These are phyloP conservation scores for Ballota nigra DNA, from an alignment of 257 asterid species.

Conservation along the genomic window DNA sequence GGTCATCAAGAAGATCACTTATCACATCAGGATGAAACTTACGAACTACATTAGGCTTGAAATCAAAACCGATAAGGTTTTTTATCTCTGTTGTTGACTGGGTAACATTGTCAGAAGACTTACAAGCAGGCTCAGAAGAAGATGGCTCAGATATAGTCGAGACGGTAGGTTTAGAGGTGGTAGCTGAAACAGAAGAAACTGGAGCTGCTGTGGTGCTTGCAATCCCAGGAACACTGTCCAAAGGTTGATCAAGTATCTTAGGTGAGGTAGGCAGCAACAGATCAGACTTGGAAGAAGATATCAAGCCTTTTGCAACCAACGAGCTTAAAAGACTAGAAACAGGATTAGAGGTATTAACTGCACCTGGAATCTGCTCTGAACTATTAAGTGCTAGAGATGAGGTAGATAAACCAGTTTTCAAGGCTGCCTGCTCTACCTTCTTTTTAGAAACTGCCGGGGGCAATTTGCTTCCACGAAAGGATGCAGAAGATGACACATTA, in stretches of 20 bases:
- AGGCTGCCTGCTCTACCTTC: slow-evolving; percentile 34
- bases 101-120: slow-evolving; percentile 28
- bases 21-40: slow-evolving; percentile 60
- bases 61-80: slow-evolving; percentile 63
- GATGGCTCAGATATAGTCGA: slow-evolving; percentile 31
- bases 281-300: slow-evolving; percentile 58
- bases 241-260: slow-evolving; percentile 33
- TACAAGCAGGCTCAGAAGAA: slow-evolving; percentile 27
- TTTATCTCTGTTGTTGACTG: slow-evolving; percentile 37
- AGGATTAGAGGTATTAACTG: slow-evolving; percentile 53
- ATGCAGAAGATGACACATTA: slow-evolving; percentile 18
- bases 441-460: slow-evolving; percentile 31
- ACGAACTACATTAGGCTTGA: slow-evolving; percentile 62
- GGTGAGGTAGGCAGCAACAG: slow-evolving; percentile 28
- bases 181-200: slow-evolving; percentile 37
- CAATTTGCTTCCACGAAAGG: slow-evolving; percentile 27
- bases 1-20: slow-evolving; percentile 54
- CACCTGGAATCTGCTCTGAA: slow-evolving; percentile 37
- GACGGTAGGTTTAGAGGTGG: slow-evolving; percentile 32
- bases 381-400: slow-evolving; percentile 32
- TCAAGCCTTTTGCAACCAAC: slow-evolving; percentile 75
- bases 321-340: slow-evolving; percentile 79
- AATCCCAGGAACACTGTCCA: slow-evolving; percentile 38
- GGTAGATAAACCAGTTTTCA: slow-evolving; percentile 30
- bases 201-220: slow-evolving; percentile 34